These are phyloP conservation scores for Haematococcus lacustris DNA, from an alignment of 139 green algal species.

Conservation along the genomic window DNA sequence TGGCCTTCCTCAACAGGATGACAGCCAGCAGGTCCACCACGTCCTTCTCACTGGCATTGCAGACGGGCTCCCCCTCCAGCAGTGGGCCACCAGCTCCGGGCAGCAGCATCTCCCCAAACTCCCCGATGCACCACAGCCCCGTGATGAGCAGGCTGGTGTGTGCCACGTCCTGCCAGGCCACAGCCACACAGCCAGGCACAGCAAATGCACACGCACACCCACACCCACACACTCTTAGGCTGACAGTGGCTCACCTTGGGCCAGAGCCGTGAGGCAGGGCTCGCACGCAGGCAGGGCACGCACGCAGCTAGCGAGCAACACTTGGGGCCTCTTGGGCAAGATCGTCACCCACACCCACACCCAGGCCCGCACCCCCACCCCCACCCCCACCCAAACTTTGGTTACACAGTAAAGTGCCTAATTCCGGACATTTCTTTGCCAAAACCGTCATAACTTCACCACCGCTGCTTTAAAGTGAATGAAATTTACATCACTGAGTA, in stretches of 20 bases:
- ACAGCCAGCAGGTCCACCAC: constrained; percentile 6
- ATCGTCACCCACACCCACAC: too few species aligned
- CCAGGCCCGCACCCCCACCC: too few species aligned
- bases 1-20: neutral
- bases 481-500: too few species aligned
- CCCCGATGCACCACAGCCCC: constrained; percentile 79
- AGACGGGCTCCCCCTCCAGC: constrained; percentile 58
- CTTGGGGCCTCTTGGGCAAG: too few species aligned
- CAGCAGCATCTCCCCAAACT: constrained; percentile 88
- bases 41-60: constrained; percentile 5
- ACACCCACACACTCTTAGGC: too few species aligned
- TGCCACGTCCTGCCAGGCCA: constrained; percentile 7
- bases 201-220: neutral
- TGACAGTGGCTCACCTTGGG: too few species aligned
- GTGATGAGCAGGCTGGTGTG: constrained; percentile 45
- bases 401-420: too few species aligned
- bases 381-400: too few species aligned
- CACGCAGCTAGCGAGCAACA: neutral
- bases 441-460: too few species aligned
- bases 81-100: constrained; percentile 26
- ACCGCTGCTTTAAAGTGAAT: too few species aligned
- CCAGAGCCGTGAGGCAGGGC: too few species aligned
- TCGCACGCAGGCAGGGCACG: neutral
- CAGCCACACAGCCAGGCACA: neutral
- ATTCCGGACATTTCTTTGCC: too few species aligned